Base-by-base conservation (phyloP, 768 basidiomycete genomes). In the Suillus spraguei region DNA sequence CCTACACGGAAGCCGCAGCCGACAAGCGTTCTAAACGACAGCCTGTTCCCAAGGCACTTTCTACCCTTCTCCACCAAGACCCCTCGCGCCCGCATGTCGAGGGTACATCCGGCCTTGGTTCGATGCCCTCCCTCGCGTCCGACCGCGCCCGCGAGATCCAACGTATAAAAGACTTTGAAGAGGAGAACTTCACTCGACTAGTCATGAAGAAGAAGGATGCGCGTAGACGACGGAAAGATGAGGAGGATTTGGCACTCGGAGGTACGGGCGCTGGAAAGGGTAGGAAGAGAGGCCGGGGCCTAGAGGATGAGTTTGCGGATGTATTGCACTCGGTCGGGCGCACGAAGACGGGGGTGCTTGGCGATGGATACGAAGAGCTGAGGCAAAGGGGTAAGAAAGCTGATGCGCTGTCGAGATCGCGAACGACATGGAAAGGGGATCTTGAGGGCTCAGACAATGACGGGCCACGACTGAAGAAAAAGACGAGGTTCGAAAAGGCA, bases 151-250 rank as follows among this genome's bases (percentile, higher is more conserved):
- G 87, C 20, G 90, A 95, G 70, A 82, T 98, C 61, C 85, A 87
- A 67, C 85, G 87, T 7, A 85, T 97, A 76, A 87, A 85, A 59
- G 89, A 94, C 65, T 99, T 93, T 74, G 97, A 99, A 78, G 95
- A 97, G 73, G 94, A 94, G 53, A 95, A 97, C 75, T 94, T 98
- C 78, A 92, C 91, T 42, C 88, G 97, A 52, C 70, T 98, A 60
- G 82, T 96, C 64, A 89, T 95, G 86, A 92, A 89, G 73, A 98
- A 98, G 82, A 88, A 87, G 70, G 95, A 97, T 52, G 83, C 85
- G 17, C 85, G 82, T 68, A 81, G 88, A 52, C 83, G 96, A 22
- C 77, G 74, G 60, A 82, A 85, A 64, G 96, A 98, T 70, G 97
- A 98, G 74, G 92, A 85, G 66, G 91, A 94, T 66, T 77, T 98